These are phyloP conservation scores for Aspergillus persii DNA, from an alignment of 2,329 filamentous ascomycete genomes.

Conservation along the genomic window DNA sequence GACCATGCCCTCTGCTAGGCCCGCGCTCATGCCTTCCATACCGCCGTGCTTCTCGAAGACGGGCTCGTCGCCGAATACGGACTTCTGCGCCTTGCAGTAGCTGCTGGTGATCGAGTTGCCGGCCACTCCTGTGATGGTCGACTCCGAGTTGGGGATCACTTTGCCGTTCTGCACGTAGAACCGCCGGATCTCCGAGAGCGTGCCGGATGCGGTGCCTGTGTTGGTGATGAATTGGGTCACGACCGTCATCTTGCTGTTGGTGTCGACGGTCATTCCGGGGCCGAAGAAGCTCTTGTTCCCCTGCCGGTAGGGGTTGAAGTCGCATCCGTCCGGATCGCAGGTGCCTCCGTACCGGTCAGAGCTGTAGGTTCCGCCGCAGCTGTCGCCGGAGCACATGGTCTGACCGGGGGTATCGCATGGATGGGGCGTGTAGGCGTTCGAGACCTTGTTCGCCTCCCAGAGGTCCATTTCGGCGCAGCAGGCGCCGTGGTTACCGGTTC, in stretches of 20 bases:
- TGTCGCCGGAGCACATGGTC: slow-evolving; percentile 50
- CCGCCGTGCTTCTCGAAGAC: slow-evolving; percentile 58
- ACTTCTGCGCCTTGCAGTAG: slow-evolving; percentile 59
- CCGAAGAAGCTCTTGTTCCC: slow-evolving; percentile 65
- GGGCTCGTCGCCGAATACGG: slow-evolving; percentile 54
- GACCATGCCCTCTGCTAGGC: slow-evolving; percentile 59
- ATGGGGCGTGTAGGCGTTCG: slow-evolving; percentile 65
- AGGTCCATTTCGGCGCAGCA: slow-evolving; percentile 70
- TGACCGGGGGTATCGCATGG: slow-evolving; percentile 56
- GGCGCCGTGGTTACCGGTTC: slow-evolving; percentile 54
- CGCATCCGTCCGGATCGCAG: slow-evolving; percentile 69
- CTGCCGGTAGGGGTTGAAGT: slow-evolving; percentile 68
- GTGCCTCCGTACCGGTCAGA: slow-evolving; percentile 57
- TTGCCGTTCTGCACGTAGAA: slow-evolving; percentile 64
- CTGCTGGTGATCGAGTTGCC: slow-evolving; percentile 57
- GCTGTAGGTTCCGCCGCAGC: slow-evolving; percentile 55
- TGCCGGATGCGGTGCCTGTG: slow-evolving; percentile 51
- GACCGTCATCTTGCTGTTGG: slow-evolving; percentile 60
- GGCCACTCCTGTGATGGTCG: slow-evolving; percentile 46
- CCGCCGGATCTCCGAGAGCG: slow-evolving; percentile 60
- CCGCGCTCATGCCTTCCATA: slow-evolving; percentile 53
- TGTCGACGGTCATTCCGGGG: slow-evolving; percentile 57
- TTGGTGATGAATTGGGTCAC: slow-evolving; percentile 64
- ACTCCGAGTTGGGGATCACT: slow-evolving; percentile 56
- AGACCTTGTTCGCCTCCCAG: slow-evolving; percentile 68